phyloP scores from a whole-genome alignment of 2,329 filamentous ascomycete species.

The Trichoderma citrinoviride region DNA sequence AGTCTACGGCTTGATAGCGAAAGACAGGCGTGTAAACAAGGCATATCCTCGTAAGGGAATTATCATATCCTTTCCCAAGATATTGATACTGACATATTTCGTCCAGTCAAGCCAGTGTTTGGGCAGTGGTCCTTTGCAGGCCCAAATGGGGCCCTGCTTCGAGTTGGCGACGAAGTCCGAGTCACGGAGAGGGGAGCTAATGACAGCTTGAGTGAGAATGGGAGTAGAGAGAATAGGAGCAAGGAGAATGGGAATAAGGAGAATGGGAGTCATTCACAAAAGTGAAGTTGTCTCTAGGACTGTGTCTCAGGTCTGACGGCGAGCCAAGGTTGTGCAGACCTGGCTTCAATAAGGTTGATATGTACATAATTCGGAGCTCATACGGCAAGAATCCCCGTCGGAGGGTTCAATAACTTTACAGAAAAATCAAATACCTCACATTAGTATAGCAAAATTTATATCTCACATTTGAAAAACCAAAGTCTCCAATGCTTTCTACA shows the following conservation, averaged over 20 bases:
- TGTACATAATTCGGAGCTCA: not conserved
- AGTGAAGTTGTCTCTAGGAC: not conserved
- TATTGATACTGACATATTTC: not conserved
- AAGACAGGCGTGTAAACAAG: conserved; percentile 25
- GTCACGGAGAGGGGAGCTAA: conserved; percentile 17
- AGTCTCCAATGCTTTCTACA: too few relatives aligned
- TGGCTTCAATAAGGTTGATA: not conserved
- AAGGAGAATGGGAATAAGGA: not conserved
- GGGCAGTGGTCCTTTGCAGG: conserved; percentile 25
- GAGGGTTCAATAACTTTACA: too few relatives aligned
- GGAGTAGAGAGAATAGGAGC: not conserved
- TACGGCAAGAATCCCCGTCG: too few relatives aligned
- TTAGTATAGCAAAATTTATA: too few relatives aligned
- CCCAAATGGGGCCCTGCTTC: conserved; percentile 23
- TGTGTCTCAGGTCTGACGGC: not conserved
- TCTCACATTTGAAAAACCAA: too few relatives aligned
- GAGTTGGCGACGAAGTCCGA: conserved; percentile 29
- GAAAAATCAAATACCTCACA: too few relatives aligned
- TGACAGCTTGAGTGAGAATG: not conserved
- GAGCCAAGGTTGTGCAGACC: not conserved
- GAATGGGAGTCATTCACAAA: not conserved
- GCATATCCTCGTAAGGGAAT: conserved; percentile 23
- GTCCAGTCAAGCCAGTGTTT: conserved; percentile 26
- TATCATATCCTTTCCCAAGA: not conserved
- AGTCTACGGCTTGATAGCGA: conserved; percentile 25